A percentile compares a stretch with the other conserved stretches of the same genome.
Conservation (phyloP, 2,329 filamentous ascomycete species). For the Aspergillus puulaauensis region DNA sequence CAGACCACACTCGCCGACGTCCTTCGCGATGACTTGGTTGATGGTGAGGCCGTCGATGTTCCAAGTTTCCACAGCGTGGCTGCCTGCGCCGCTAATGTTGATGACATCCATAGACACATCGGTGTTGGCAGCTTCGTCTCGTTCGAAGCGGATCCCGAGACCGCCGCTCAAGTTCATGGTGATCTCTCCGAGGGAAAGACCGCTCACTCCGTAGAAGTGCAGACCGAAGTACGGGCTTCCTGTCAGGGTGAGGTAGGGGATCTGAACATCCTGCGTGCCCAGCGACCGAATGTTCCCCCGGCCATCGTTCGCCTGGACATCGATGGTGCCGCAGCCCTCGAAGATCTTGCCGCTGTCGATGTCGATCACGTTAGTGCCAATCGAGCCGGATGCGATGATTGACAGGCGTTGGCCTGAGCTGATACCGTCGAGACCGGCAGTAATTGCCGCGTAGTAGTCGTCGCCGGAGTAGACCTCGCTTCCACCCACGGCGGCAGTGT, state of each 20-base stretch:
- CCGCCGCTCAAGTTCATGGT: conserved; percentile 11
- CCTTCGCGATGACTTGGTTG: conserved; percentile 7
- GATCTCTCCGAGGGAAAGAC: conserved; percentile 10
- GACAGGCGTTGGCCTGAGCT: conserved; percentile 10
- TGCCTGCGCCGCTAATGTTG: conserved; percentile 8
- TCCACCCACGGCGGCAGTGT: conserved; percentile 7
- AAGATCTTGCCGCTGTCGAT: conserved; percentile 12
- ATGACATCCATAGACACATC: conserved; percentile 14
- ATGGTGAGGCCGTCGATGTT: conserved; percentile 16
- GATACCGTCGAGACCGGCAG: conserved; percentile 4
- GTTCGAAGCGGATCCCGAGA: conserved; percentile 14
- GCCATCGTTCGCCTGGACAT: conserved; percentile 2
- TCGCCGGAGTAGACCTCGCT: conserved; percentile 9
- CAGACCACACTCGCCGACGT: conserved; percentile 14
- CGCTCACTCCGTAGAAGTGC: conserved; percentile 10
- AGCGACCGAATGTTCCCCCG: conserved; percentile 13
- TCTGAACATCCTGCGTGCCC: conserved; percentile 2
- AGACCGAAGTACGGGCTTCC: conserved; percentile 12
- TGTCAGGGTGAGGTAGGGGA: conserved; percentile 12
- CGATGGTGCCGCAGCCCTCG: conserved; percentile 14
- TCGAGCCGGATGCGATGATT: conserved; percentile 11
- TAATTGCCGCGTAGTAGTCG: conserved; percentile 9
- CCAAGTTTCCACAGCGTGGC: conserved; percentile 15
- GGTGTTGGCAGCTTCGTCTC: conserved; percentile 11
- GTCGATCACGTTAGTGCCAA: conserved; percentile 6